Percentiles rank a stretch among this genome's conserved stretches.
These are phyloP conservation scores for Pestalotiopsis sp. DNA, from an alignment of 2,329 filamentous ascomycete genomes.

Conservation along the genomic window DNA sequence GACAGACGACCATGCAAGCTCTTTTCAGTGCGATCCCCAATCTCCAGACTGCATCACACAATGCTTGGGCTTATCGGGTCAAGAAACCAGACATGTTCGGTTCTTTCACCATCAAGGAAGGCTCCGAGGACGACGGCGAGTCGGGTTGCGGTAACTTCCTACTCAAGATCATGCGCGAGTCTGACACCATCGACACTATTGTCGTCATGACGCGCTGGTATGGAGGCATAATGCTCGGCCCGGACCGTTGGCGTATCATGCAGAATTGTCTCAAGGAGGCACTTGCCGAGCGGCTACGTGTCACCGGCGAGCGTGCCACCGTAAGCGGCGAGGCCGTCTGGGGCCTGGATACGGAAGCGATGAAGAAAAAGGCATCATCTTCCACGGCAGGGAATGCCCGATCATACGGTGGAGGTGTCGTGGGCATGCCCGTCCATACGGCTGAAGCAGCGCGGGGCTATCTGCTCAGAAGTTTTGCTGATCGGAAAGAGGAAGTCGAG, in stretches of 20 bases:
- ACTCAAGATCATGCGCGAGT: constrained; percentile 54
- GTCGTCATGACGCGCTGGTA: constrained; percentile 65
- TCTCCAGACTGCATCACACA: constrained; percentile 58
- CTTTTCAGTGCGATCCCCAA: constrained; percentile 51
- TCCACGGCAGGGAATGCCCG: constrained; percentile 24
- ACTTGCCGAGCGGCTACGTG: constrained; percentile 50
- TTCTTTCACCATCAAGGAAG: constrained; percentile 45
- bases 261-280: constrained; percentile 56
- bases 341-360: constrained; percentile 59
- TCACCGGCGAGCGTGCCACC: constrained; percentile 40
- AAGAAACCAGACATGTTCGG: constrained; percentile 33
- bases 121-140: constrained; percentile 64
- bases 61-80: constrained; percentile 56
- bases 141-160: constrained; percentile 59
- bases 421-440: constrained; percentile 71
- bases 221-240: constrained; percentile 62
- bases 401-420: constrained; percentile 33
- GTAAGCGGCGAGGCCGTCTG: constrained; percentile 58
- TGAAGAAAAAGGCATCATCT: constrained; percentile 39
- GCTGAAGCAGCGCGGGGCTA: constrained; percentile 69
- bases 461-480: constrained; percentile 61
- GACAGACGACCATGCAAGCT: constrained; percentile 44
- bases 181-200: constrained; percentile 51
- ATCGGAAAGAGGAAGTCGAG: constrained; percentile 30
- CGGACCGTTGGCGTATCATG: constrained; percentile 66